These are phyloP conservation scores for Candida oleophila DNA, from an alignment of 805 yeast genomes.

Conservation along the genomic window DNA sequence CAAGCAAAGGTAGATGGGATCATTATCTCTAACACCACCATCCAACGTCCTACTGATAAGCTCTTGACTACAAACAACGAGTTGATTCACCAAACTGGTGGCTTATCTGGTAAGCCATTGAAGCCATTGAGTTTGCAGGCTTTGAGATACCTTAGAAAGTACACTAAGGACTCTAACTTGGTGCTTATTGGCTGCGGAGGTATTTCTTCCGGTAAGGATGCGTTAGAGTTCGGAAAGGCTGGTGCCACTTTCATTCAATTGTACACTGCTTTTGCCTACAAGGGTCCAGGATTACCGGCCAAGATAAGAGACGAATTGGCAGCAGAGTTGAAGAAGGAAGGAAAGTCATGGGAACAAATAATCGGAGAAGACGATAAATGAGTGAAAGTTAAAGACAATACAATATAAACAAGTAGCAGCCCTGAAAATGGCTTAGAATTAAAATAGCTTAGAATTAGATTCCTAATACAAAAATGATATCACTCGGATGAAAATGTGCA, in stretches of 20 bases:
- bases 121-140: conserved; percentile 78
- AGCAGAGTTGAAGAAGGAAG: conserved; percentile 60
- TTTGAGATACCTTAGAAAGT: conserved; percentile 65
- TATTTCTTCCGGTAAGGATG: conserved; percentile 82
- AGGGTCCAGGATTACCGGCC: conserved; percentile 80
- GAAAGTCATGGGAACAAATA: conserved; percentile 81
- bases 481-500: no score
- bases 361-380: conserved; percentile 58
- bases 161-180: conserved; percentile 70
- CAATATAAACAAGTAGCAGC: no score
- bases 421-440: no score
- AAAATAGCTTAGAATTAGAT: neutral
- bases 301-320: conserved; percentile 43
- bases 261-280: conserved; percentile 88
- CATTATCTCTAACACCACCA: conserved; percentile 88
- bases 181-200: conserved; percentile 95
- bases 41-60: conserved; percentile 65
- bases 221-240: conserved; percentile 85
- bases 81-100: conserved; percentile 68
- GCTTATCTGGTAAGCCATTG: conserved; percentile 89
- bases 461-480: no score
- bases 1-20: conserved; percentile 84
- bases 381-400: neutral
- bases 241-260: conserved; percentile 90
- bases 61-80: conserved; percentile 48